Evolutionary conservation across 805 yeast species (phyloP).

Genomic region (Tetrapisispora fleetii): DNA sequence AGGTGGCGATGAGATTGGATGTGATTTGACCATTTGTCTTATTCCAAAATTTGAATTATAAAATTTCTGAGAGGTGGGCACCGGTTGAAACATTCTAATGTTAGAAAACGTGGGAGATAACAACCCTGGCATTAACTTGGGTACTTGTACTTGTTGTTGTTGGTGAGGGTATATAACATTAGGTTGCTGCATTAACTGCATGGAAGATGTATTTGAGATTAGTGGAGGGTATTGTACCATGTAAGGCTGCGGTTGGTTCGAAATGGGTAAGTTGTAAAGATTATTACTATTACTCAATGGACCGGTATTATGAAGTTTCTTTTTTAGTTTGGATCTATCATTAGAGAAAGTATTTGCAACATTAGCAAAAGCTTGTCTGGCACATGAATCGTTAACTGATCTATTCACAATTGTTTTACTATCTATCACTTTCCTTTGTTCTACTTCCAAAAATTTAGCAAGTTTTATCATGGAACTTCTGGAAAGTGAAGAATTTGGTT

Average conservation of each 20-base stretch:
- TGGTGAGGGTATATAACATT: background rate
- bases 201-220: background rate
- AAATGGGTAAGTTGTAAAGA: background rate
- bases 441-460: conserved; percentile 5
- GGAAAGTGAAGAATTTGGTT: background rate
- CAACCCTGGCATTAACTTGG: background rate
- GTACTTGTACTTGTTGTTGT: conserved; percentile 1
- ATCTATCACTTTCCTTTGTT: conserved; percentile 22
- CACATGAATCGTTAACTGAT: background rate
- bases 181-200: background rate
- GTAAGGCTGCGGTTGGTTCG: background rate
- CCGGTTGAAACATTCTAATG: background rate
- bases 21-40: background rate
- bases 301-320: background rate
- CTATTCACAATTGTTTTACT: background rate
- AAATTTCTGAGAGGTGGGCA: background rate
- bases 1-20: background rate
- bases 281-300: background rate
- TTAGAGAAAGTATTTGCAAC: background rate
- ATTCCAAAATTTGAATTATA: background rate
- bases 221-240: background rate
- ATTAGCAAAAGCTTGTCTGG: background rate
- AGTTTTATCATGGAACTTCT: background rate
- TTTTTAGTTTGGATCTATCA: background rate
- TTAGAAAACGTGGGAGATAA: background rate